Base-by-base conservation (phyloP, 192 early-diverging fungal genomes). In the Dissophora ornata region DNA sequence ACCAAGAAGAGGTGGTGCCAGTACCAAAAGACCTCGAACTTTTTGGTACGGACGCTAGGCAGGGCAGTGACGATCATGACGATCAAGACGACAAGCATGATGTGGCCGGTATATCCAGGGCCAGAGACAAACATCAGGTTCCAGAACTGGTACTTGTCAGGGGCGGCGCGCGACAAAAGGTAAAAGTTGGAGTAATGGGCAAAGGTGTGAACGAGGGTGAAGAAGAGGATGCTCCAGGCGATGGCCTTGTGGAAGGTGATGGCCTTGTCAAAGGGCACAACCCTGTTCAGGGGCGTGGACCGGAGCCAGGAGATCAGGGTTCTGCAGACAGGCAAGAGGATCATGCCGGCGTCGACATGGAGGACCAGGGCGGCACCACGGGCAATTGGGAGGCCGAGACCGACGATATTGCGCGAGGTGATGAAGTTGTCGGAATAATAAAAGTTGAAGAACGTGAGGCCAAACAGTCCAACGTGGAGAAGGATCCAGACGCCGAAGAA, bases 261-360 rank as follows among this genome's bases (percentile, higher is more conserved):
- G 79, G 90, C 88, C 74, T 91, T 83, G 67, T 94, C 91, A 46
- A 94, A 83, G 15, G 87, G 84, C 16, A 94, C 80, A 41, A 89
- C 81, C 6, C 73, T 60, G 49, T 84, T 84, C 25, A 92, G 67
- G n/a, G 90, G 83, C 3, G 86, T 86, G 33, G 81, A 81, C 4
- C 86, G 82, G 10, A 90, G 61, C 24, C 84, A 68, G 13, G 78
- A 67, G 54, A 92, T 71, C 28, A 89, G 77, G 18, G 91, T 96
- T 13, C 92, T 84, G 66, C 93, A 96, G 70, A 97, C 92, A 24
- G 94, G 91, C 54, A 96, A 82, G 32, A 96, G 81, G 51, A 97
- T 86, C 18, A 93, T 75, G 19, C 87, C 91, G 46, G 89, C 49
- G 38, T 88, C 86, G 41, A 90, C 79, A 73, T 96, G 93, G 59